Percentiles rank a stretch among this genome's conserved stretches.
Evolutionary conservation across 306 rosid genomes (phyloP).

Genomic region (Cucurbita ficifolia): DNA sequence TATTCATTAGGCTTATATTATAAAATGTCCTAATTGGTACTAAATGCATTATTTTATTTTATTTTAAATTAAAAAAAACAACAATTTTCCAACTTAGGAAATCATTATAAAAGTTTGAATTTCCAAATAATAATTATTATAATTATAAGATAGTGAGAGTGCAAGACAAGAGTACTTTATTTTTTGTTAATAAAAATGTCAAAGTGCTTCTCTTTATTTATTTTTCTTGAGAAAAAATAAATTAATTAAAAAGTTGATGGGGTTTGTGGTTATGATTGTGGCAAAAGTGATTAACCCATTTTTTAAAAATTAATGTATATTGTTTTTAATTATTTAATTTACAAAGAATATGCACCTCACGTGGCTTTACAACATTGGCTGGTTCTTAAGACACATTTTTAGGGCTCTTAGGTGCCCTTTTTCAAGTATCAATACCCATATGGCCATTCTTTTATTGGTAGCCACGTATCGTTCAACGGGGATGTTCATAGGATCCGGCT

Average conservation of each 20-base stretch:
- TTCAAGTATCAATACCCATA: background rate
- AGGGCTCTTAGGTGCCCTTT: background rate
- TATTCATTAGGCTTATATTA: too few species aligned
- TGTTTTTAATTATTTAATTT: too few species aligned
- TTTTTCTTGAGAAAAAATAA: background rate
- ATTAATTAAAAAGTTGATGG: background rate
- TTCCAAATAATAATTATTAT: background rate
- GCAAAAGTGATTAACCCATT: background rate
- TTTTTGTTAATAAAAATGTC: background rate
- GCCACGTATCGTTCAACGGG: too few species aligned
- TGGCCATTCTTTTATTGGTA: background rate
- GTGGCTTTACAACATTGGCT: background rate
- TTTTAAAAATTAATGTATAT: background rate
- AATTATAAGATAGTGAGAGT: background rate
- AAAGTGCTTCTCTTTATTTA: background rate
- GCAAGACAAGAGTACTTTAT: background rate
- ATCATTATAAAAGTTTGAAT: background rate
- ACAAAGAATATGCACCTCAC: background rate
- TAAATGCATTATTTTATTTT: too few species aligned
- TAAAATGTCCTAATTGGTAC: too few species aligned
- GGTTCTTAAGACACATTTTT: background rate
- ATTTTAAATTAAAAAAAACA: too few species aligned
- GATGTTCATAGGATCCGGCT: too few species aligned
- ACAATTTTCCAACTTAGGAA: too few species aligned
- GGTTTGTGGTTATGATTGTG: background rate